A percentile compares a stretch with the other conserved stretches of the same genome.
These are phyloP conservation scores for Fusarium continuum DNA, from an alignment of 2,329 filamentous ascomycete genomes.

Conservation along the genomic window DNA sequence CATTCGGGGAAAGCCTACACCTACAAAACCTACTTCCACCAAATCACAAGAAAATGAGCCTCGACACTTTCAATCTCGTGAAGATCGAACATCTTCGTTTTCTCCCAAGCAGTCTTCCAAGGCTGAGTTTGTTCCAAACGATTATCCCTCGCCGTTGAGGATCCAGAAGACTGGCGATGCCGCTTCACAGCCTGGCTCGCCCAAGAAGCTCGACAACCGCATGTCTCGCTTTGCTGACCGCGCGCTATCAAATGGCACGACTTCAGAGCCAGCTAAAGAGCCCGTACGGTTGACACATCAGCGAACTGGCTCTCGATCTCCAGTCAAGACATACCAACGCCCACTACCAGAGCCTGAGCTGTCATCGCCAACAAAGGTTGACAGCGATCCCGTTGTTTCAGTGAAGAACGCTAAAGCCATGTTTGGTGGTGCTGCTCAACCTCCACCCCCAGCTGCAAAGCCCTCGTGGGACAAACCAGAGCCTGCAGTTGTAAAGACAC, in stretches of 20 bases:
- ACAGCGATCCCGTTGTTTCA: slow-evolving; percentile 49
- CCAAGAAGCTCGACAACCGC: slow-evolving; percentile 67
- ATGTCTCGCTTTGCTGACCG: slow-evolving; percentile 67
- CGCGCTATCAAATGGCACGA: slow-evolving; percentile 38
- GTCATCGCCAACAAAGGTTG: slow-evolving; percentile 47
- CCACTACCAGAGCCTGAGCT: slow-evolving; percentile 42
- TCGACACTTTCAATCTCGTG: slow-evolving; percentile 2
- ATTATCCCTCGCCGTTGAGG: slow-evolving; percentile 41
- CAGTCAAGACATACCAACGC: slow-evolving; percentile 49
- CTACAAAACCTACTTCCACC: slow-evolving; percentile 37
- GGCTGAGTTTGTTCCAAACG: slow-evolving; percentile 40
- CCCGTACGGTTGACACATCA: slow-evolving; percentile 45
- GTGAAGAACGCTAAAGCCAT: slow-evolving; percentile 49
- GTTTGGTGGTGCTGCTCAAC: slow-evolving; percentile 44
- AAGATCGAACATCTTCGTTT: slow-evolving; percentile 32
- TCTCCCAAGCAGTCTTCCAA: slow-evolving; percentile 34
- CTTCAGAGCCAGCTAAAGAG: slow-evolving; percentile 42
- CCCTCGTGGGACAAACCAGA: slow-evolving; percentile 38
- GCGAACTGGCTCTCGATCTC: slow-evolving; percentile 50
- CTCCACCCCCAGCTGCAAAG: slow-evolving; percentile 36
- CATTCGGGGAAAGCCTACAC: slow-evolving; percentile 42
- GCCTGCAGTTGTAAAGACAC: slow-evolving; percentile 28
- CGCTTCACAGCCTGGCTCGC: slow-evolving; percentile 59
- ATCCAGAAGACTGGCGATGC: slow-evolving; percentile 47
- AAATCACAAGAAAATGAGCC: slow-evolving; percentile 29